phyloP scores from a whole-genome alignment of 1,284 basidiomycete genomes.

The Neolentinus lepideus region DNA sequence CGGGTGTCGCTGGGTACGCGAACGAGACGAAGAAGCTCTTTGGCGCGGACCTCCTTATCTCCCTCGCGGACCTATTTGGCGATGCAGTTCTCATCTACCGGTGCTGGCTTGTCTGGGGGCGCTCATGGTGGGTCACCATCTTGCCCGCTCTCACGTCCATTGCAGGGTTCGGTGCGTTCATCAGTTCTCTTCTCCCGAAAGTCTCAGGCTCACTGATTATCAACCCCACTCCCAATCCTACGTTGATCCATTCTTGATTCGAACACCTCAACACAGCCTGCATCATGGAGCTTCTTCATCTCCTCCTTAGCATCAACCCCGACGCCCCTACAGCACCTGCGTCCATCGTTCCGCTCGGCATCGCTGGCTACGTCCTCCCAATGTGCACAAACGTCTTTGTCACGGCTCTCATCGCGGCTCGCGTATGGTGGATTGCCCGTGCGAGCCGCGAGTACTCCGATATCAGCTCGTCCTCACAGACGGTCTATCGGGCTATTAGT shows the following conservation, averaged over 20 bases:
- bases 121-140: slow-evolving; percentile 8
- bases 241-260: no score
- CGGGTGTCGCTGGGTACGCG: slow-evolving; percentile 13
- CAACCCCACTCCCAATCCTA: neutral
- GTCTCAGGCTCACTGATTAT: neutral
- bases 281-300: slow-evolving; percentile 14
- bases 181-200: neutral
- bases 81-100: slow-evolving; percentile 30
- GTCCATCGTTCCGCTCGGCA: slow-evolving; percentile 11
- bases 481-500: slow-evolving; percentile 16
- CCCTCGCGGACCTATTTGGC: slow-evolving; percentile 28
- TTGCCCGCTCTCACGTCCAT: slow-evolving; percentile 2
- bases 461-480: neutral
- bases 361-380: slow-evolving; percentile 25
- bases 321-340: slow-evolving; percentile 20
- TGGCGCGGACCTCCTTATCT: slow-evolving; percentile 26
- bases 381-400: slow-evolving; percentile 23
- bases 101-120: slow-evolving; percentile 23
- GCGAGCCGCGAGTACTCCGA: neutral
- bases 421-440: slow-evolving; percentile 22
- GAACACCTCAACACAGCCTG: slow-evolving; percentile 19
- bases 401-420: slow-evolving; percentile 29
- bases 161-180: neutral
- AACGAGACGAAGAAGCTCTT: slow-evolving; percentile 22
- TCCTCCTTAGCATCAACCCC: slow-evolving; percentile 18